Conservation (phyloP, 2,329 filamentous ascomycete genomes). For the Helotiales sp. region DNA sequence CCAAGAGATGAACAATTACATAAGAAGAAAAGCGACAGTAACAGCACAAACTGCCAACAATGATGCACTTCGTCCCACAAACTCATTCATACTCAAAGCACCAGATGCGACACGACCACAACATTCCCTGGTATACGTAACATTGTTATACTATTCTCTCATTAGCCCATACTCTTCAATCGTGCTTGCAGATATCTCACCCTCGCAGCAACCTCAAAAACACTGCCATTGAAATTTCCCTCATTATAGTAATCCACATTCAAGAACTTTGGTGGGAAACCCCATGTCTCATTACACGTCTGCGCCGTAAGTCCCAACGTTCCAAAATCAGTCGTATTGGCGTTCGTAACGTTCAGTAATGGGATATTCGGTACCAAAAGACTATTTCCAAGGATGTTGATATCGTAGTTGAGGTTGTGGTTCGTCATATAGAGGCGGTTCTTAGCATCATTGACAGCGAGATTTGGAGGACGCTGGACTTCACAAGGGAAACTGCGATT, state of each 20-base stretch:
- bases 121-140: constrained; percentile 60
- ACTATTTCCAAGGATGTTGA: constrained; percentile 62
- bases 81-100: constrained; percentile 18
- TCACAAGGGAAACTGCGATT: constrained; percentile 72
- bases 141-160: neutral
- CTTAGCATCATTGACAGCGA: constrained; percentile 52
- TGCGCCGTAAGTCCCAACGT: constrained; percentile 64
- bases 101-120: constrained; percentile 48
- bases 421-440: constrained; percentile 79
- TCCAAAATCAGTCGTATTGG: constrained; percentile 56
- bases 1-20: neutral
- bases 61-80: constrained; percentile 10
- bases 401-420: constrained; percentile 84
- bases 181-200: neutral
- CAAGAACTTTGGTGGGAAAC: constrained; percentile 71
- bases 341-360: constrained; percentile 72
- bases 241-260: constrained; percentile 84
- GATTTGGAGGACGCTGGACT: constrained; percentile 71
- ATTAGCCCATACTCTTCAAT: neutral
- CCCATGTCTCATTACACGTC: constrained; percentile 65
- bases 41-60: constrained; percentile 12
- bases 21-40: constrained; percentile 7
- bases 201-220: constrained; percentile 71
- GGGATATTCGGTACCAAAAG: constrained; percentile 73
- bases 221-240: constrained; percentile 63